Conservation (phyloP, 2,329 filamentous ascomycete genomes). For the Sclerotinia nivalis region DNA sequence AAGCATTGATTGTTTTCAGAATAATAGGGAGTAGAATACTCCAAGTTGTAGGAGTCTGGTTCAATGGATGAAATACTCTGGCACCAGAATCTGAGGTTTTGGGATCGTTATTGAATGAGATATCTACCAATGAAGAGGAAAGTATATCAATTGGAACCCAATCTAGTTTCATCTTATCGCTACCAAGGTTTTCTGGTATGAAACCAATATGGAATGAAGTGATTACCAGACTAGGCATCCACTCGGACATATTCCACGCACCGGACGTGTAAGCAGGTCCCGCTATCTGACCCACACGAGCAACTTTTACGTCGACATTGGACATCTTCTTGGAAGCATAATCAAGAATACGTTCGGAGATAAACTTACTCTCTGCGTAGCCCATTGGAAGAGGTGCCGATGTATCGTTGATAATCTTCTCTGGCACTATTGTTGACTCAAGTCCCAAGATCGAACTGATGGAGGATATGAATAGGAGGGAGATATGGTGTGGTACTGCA, state of each 20-base stretch:
- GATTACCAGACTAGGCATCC: slow-evolving; percentile 6
- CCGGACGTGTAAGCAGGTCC: slow-evolving; percentile 34
- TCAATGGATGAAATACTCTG: slow-evolving; percentile 12
- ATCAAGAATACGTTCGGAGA: slow-evolving; percentile 47
- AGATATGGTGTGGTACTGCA: not conserved
- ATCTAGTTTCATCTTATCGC: slow-evolving; percentile 9
- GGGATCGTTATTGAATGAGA: not conserved
- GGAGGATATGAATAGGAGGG: slow-evolving; percentile 39
- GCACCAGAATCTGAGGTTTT: not conserved
- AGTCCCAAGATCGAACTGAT: slow-evolving; percentile 30
- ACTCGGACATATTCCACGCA: not conserved
- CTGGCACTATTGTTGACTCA: slow-evolving; percentile 28
- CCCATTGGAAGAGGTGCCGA: slow-evolving; percentile 31
- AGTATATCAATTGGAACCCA: slow-evolving; percentile 20
- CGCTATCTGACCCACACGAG: slow-evolving; percentile 52
- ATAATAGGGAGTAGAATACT: not conserved
- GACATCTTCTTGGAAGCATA: slow-evolving; percentile 39
- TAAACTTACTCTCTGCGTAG: slow-evolving; percentile 36
- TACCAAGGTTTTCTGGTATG: not conserved
- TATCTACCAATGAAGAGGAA: not conserved
- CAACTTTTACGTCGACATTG: slow-evolving; percentile 44
- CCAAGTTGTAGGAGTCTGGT: not conserved
- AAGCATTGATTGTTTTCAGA: slow-evolving; percentile 5
- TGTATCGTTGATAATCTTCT: slow-evolving; percentile 7
- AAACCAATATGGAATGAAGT: slow-evolving; percentile 8